Evolutionary conservation across 495 filamentous ascomycete genomes (phyloP).

Genomic region (Talaromyces ruber): DNA sequence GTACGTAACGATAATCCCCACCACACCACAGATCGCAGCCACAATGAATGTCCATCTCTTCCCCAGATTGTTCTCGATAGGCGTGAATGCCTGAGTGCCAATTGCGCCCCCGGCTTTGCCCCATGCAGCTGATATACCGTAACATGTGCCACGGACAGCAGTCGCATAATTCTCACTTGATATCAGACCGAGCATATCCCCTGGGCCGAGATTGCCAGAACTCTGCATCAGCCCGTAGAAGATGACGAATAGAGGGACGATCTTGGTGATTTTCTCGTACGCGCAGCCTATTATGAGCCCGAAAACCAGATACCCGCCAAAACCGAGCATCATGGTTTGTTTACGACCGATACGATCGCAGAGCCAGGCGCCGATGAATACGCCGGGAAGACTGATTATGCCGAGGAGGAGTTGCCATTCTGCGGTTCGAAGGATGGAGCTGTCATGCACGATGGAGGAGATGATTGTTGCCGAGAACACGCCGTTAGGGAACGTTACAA

Average conservation of each 20-base stretch:
- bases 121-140: conserved; percentile 43
- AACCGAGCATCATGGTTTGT: conserved; percentile 46
- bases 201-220: conserved; percentile 43
- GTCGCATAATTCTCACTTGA: conserved; percentile 45
- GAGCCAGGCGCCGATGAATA: conserved; percentile 39
- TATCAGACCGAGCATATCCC: conserved; percentile 41
- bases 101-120: conserved; percentile 44
- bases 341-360: conserved; percentile 40
- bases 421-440: conserved; percentile 26
- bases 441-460: conserved; percentile 27
- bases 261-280: conserved; percentile 38
- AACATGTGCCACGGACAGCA: conserved; percentile 40
- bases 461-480: conserved; percentile 44
- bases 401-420: conserved; percentile 45
- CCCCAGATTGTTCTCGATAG: conserved; percentile 32
- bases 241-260: conserved; percentile 43
- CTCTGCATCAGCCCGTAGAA: conserved; percentile 46
- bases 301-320: conserved; percentile 41
- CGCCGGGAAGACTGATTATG: conserved; percentile 36
- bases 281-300: conserved; percentile 43
- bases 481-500: conserved; percentile 38
- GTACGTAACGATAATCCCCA: conserved; percentile 40
- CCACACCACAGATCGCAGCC: conserved; percentile 43
- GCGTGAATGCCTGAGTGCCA: conserved; percentile 43
- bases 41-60: conserved; percentile 46